These are phyloP conservation scores for Sphenostylis stenocarpa DNA, from an alignment of 306 rosid genomes.

Conservation along the genomic window DNA sequence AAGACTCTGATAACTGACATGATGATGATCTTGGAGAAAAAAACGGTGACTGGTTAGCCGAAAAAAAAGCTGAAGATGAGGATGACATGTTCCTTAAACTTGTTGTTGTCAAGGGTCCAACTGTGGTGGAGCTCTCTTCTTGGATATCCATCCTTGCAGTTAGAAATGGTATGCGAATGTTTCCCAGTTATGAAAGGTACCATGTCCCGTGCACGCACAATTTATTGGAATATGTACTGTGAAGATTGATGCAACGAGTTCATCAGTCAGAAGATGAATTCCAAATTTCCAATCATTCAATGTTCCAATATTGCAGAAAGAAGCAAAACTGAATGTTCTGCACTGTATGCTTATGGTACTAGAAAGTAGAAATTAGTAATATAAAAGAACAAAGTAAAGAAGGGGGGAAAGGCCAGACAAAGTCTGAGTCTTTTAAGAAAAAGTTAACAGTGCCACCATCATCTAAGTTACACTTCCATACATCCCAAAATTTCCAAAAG, in stretches of 20 bases:
- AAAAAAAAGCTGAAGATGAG: constrained; percentile 75
- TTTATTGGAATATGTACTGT: constrained; percentile 26
- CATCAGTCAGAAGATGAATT: constrained; percentile 29
- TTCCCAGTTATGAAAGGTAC: constrained; percentile 31
- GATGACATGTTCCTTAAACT: constrained; percentile 73
- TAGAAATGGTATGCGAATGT: neutral
- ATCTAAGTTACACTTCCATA: constrained; percentile 4
- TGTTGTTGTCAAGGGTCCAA: constrained; percentile 51
- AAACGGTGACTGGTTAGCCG: constrained; percentile 87
- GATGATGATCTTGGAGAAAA: constrained; percentile 83
- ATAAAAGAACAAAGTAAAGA: constrained; percentile 18
- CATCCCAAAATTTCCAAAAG: constrained; percentile 19
- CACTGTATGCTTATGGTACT: neutral
- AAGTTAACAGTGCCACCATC: neutral
- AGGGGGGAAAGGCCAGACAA: constrained; percentile 2
- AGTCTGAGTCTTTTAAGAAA: constrained; percentile 8
- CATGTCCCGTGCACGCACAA: constrained; percentile 36
- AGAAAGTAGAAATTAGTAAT: neutral
- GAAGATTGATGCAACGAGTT: constrained; percentile 32
- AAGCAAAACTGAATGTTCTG: constrained; percentile 20
- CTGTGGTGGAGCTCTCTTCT: constrained; percentile 63
- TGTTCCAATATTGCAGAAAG: neutral
- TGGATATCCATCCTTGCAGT: constrained; percentile 58
- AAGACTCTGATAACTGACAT: constrained; percentile 51
- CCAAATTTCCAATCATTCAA: constrained; percentile 12